Conservation (phyloP, 192 early-diverging fungal genomes). For the Coemansia nantahalensis region DNA sequence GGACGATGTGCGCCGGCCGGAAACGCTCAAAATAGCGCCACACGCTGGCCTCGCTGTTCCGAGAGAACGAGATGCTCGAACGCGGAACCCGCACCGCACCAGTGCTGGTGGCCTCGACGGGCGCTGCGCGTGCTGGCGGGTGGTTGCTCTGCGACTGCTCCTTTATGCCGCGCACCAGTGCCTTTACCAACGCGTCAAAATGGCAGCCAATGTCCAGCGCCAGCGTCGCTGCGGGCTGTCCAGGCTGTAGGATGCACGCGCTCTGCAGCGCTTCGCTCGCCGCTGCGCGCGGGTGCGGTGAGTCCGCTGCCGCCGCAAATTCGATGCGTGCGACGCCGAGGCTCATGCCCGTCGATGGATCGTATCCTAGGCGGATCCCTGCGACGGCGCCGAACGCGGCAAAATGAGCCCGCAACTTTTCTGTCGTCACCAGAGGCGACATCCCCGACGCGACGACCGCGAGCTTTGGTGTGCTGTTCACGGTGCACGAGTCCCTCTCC, state of each 20-base stretch:
- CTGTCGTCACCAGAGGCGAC: constrained; percentile 42
- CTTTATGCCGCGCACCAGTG: constrained; percentile 1
- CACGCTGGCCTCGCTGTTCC: constrained; percentile 27
- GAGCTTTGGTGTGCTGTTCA: constrained; percentile 11
- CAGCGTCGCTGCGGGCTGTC: constrained; percentile 27
- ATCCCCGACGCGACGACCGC: constrained; percentile 38
- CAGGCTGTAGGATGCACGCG: constrained; percentile 18
- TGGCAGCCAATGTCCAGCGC: constrained; percentile 24
- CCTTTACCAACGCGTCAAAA: constrained; percentile 16
- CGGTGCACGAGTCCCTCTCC: constrained; percentile 32
- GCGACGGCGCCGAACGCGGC: constrained; percentile 39
- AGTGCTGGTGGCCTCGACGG: no score
- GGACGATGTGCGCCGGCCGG: constrained; percentile 24
- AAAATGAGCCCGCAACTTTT: constrained; percentile 44
- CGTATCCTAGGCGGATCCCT: constrained; percentile 34
- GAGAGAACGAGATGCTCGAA: constrained; percentile 48
- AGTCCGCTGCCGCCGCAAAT: constrained; percentile 17
- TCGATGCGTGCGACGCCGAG: constrained; percentile 50
- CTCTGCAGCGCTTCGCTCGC: constrained; percentile 30
- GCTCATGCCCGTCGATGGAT: constrained; percentile 50
- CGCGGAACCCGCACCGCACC: constrained; percentile 38
- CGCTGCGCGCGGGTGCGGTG: constrained; percentile 41
- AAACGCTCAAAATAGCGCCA: constrained; percentile 39
- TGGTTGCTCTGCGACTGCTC: background rate
- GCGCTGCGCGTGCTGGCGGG: no score